phyloP scores from a whole-genome alignment of 2,329 filamentous ascomycete genomes.

The Stagonosporopsis vannaccii region DNA sequence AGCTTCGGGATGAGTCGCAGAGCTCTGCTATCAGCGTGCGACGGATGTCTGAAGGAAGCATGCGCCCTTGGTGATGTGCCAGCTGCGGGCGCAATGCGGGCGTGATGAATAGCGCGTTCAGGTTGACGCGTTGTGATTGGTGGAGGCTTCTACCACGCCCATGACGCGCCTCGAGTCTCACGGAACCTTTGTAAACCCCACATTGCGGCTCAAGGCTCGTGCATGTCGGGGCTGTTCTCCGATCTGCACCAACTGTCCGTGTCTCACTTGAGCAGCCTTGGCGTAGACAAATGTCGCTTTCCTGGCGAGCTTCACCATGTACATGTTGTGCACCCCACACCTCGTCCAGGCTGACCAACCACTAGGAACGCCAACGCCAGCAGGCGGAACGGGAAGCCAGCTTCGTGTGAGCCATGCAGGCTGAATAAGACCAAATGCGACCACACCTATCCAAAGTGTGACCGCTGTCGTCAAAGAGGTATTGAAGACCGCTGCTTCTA shows the following conservation, averaged over 20 bases:
- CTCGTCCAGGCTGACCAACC: slow-evolving; percentile 18
- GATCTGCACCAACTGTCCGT: neutral
- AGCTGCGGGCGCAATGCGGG: slow-evolving; percentile 2
- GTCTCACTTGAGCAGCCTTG: neutral
- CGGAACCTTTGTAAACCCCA: neutral
- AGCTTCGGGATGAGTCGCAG: neutral
- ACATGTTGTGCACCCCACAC: slow-evolving; percentile 10
- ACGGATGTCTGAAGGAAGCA: neutral
- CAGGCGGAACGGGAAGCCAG: slow-evolving; percentile 44
- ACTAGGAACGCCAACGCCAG: slow-evolving; percentile 34
- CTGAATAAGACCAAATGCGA: slow-evolving; percentile 47
- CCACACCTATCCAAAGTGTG: slow-evolving; percentile 41
- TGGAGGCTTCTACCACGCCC: neutral
- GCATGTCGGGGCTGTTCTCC: neutral
- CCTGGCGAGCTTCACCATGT: slow-evolving; percentile 7
- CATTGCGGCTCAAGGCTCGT: slow-evolving; percentile 9
- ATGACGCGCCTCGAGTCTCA: slow-evolving; percentile 6
- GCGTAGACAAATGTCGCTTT: neutral
- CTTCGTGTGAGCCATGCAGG: slow-evolving; percentile 45
- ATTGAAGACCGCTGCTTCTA: slow-evolving; percentile 46
- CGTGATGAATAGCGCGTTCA: slow-evolving; percentile 10
- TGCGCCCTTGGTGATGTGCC: neutral
- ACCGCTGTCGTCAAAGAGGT: slow-evolving; percentile 43
- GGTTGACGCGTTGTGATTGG: slow-evolving; percentile 13
- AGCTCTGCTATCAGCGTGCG: neutral